phyloP scores from a whole-genome alignment of 2,329 filamentous ascomycete genomes.

The Ampelomyces quisqualis region DNA sequence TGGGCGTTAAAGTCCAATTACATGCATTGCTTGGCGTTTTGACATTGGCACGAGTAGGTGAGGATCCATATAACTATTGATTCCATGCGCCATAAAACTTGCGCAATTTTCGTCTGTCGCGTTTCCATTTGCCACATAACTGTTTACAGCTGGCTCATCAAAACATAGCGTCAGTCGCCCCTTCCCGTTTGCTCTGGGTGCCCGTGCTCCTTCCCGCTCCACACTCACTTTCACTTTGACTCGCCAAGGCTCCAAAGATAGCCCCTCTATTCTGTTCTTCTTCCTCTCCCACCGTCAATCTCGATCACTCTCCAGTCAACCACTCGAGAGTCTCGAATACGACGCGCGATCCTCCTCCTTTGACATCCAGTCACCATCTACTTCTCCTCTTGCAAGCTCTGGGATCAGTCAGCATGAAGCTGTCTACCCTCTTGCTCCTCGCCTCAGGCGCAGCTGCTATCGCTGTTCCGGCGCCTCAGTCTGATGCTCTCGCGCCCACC shows the following conservation, averaged over 20 bases:
- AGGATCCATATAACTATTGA: neutral
- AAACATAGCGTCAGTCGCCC: neutral
- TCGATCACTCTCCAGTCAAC: neutral
- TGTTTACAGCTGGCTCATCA: neutral
- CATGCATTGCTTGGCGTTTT: conserved; percentile 7
- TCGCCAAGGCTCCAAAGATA: neutral
- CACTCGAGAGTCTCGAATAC: neutral
- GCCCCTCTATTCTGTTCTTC: neutral
- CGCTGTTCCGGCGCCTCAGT: neutral
- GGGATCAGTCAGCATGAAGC: neutral
- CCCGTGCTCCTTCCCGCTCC: neutral
- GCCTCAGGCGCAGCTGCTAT: neutral
- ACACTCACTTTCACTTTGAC: neutral
- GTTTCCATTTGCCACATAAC: neutral
- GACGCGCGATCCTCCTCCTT: too few relatives aligned
- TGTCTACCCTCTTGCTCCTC: neutral
- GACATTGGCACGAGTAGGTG: neutral
- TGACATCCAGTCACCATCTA: neutral
- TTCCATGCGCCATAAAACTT: neutral
- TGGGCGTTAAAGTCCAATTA: conserved; percentile 19
- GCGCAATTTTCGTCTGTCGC: neutral
- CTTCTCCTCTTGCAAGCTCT: neutral
- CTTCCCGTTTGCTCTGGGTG: neutral
- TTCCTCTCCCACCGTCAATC: neutral
- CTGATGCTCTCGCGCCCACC: too few relatives aligned